Conservation (phyloP, 768 basidiomycete genomes). For the Chalciporus sphaerocephalus region DNA sequence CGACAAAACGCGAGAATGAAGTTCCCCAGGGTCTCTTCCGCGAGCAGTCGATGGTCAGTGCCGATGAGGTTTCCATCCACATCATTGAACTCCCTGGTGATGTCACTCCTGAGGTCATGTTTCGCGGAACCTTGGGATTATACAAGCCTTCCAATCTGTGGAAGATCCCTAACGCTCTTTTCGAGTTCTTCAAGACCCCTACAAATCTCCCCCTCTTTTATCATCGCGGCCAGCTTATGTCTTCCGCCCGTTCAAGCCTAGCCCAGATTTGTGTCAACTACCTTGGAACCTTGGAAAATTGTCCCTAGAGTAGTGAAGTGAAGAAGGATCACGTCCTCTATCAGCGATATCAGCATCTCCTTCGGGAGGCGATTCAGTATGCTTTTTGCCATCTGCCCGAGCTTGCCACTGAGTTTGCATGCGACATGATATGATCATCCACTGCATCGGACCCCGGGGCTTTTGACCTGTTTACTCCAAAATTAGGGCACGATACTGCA, state of each 20-base stretch:
- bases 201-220: conserved; percentile 9
- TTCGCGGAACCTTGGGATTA: conserved; percentile 14
- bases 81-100: conserved; percentile 14
- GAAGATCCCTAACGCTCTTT: conserved; percentile 12
- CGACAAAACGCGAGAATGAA: conserved; percentile 4
- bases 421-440: conserved; percentile 3
- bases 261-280: conserved; percentile 14
- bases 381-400: conserved; percentile 12
- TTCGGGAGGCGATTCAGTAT: conserved; percentile 9
- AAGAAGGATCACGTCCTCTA: conserved; percentile 6
- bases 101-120: conserved; percentile 9
- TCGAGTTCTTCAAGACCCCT: conserved; percentile 17
- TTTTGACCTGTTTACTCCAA: conserved; percentile 1
- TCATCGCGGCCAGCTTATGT: conserved; percentile 15
- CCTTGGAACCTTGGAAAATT: conserved; percentile 10
- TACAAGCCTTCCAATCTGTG: conserved; percentile 8
- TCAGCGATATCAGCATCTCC: conserved; percentile 8
- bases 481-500: background rate
- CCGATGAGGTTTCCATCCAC: conserved; percentile 16
- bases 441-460: background rate
- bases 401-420: conserved; percentile 13
- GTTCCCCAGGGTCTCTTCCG: conserved; percentile 5
- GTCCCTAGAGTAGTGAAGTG: conserved; percentile 5
- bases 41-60: conserved; percentile 6
- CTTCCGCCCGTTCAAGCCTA: conserved; percentile 1